phyloP scores from a whole-genome alignment of 495 filamentous ascomycete species.

The Aspergillus panamensis region DNA sequence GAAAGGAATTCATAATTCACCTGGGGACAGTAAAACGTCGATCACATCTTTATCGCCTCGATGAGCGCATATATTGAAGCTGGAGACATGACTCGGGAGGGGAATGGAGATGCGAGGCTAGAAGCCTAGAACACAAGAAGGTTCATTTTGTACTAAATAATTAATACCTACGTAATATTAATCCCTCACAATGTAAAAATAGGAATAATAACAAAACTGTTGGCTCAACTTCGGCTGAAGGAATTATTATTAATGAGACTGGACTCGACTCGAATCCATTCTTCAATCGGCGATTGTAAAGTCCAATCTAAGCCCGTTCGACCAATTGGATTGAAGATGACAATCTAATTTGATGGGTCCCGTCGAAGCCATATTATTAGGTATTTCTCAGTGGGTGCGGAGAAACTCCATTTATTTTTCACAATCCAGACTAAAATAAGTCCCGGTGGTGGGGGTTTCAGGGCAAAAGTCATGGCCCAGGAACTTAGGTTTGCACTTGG shows the following conservation, averaged over 20 bases:
- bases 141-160: too few relatives aligned
- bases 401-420: too few relatives aligned
- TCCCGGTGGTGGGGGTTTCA: neutral
- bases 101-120: neutral
- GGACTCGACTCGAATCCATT: slow-evolving; percentile 7
- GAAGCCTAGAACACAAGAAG: neutral
- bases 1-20: too few relatives aligned
- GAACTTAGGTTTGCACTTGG: neutral
- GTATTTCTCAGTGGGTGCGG: slow-evolving; percentile 12
- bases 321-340: slow-evolving; percentile 7
- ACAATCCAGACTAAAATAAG: neutral
- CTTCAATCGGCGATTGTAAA: neutral
- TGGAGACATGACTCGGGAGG: neutral
- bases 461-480: neutral
- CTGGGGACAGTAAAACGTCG: neutral
- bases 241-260: slow-evolving; percentile 16
- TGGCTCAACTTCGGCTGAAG: neutral
- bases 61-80: neutral
- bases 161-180: neutral
- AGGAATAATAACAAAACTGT: neutral
- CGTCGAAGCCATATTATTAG: slow-evolving; percentile 3
- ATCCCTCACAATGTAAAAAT: neutral
- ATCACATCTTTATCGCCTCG: neutral
- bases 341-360: slow-evolving; percentile 9
- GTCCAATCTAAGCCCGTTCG: slow-evolving; percentile 1